phyloP scores from a whole-genome alignment of 2,329 filamentous ascomycete species.

The Arachnomyces sp. region DNA sequence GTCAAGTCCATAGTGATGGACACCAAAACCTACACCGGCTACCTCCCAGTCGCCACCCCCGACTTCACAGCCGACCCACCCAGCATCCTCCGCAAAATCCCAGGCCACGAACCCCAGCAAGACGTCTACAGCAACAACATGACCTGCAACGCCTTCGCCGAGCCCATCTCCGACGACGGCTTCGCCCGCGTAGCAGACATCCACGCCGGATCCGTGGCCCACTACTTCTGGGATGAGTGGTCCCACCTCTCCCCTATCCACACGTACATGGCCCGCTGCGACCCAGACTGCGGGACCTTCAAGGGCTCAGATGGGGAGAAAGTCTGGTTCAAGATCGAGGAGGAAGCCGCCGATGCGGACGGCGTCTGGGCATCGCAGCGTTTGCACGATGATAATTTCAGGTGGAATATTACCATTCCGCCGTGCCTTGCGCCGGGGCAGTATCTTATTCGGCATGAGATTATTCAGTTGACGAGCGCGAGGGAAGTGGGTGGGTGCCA shows the following conservation, averaged over 20 bases:
- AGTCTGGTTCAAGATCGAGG: conserved; percentile 3
- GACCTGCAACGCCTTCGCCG: conserved; percentile 1
- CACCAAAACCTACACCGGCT: too few relatives aligned
- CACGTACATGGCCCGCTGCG: not conserved
- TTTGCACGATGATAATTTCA: conserved; percentile 17
- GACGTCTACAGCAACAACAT: not conserved
- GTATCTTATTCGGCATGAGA: not conserved
- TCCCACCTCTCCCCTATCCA: not conserved
- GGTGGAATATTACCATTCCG: conserved; percentile 34
- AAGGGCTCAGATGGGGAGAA: not conserved
- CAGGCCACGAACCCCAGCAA: conserved; percentile 1
- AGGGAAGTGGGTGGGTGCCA: not conserved
- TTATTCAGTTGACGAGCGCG: not conserved
- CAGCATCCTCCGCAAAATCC: not conserved
- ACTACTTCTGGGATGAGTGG: not conserved
- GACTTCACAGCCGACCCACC: too few relatives aligned
- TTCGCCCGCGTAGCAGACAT: conserved; percentile 27
- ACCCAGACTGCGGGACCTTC: conserved; percentile 5
- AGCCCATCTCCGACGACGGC: not conserved
- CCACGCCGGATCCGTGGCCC: not conserved
- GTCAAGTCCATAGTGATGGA: too few relatives aligned
- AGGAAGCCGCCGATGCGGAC: conserved; percentile 1
- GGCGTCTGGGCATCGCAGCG: not conserved
- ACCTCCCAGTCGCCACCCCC: too few relatives aligned
- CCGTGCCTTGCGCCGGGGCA: not conserved